Base-by-base conservation (phyloP, 345 rosid genomes). In the Gossypium anomalum region DNA sequence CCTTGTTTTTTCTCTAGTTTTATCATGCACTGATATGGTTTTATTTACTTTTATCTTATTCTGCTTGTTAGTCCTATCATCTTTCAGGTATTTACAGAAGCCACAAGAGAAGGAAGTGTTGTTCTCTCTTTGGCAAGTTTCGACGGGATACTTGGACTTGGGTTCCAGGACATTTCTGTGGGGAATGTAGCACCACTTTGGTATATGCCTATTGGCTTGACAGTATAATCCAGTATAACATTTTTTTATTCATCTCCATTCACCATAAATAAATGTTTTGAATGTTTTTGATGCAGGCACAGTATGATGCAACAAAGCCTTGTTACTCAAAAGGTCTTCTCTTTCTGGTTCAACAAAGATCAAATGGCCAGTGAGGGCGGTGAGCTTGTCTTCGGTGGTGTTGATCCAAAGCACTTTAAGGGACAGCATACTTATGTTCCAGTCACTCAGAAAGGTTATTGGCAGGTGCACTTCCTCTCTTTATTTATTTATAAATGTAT, bases 121-220 rank as follows among this genome's bases (percentile, higher is more conserved):
- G 48, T 83, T 25, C 88, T 88, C 79, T 48, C 85, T 3, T 34
- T 88, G 79, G 86, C 89, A 2, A 90, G 85, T 80, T 92, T 88
- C 29, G 97, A 90, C 83, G 97, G 97, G 58, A 82, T 92, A 22
- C 74, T 92, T 2, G 97, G 97, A 20, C 90, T 92, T 20, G 97
- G 96, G 2, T 92, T 90, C 64, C 84, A 84, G 77, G 91, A 90
- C 77, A 86, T 86, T 53, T 85, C 96, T 29, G 93, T 84, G 2
- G 92, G 87, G 76, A 73, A 89, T 73, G 91, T 73, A 29, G 84
- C 81, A 38, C 97, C 96, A 13, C 80, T 89, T 16, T 92, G 97
- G 96, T 90, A 81, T 22, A 16, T 12, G 44, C 45, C 29, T 34
- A 34, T 66, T 66, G 47, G 51, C 65, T 34, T 34, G 7, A 34